A percentile compares a stretch with the other conserved stretches of the same genome.
Conservation (phyloP, 129 eudicot genomes). For the Pulicaria dysenterica region DNA sequence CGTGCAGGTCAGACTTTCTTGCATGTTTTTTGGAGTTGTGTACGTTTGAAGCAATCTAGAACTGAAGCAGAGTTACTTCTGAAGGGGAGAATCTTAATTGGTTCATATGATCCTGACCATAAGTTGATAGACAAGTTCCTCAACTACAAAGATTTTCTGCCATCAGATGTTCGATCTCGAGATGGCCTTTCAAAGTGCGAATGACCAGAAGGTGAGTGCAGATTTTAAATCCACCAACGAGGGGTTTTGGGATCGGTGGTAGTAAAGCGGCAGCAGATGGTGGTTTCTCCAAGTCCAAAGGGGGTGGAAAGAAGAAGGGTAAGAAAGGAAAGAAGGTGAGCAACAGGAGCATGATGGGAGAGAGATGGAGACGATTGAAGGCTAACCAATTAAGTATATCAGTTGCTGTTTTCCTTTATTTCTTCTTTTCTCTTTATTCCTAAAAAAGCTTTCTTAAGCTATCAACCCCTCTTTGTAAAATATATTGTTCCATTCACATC, state of each 20-base stretch:
- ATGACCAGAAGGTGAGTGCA: conserved; percentile 41
- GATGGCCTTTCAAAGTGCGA: conserved; percentile 68
- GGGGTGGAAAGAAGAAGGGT: conserved; percentile 76
- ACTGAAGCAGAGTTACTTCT: conserved; percentile 83
- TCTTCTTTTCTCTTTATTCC: too few species aligned
- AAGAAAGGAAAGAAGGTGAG: conserved; percentile 93
- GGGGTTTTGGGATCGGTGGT: conserved; percentile 39
- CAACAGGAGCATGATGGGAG: conserved; percentile 99
- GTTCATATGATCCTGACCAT: conserved; percentile 72
- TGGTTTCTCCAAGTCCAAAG: conserved; percentile 50
- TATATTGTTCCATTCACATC: too few species aligned
- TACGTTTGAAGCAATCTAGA: conserved; percentile 73
- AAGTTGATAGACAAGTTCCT: conserved; percentile 83
- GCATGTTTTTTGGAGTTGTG: conserved; percentile 90
- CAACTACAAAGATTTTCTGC: conserved; percentile 74
- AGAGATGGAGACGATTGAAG: conserved; percentile 81
- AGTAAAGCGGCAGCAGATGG: conserved; percentile 44
- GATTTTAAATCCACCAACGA: conserved; percentile 41
- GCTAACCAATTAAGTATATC: conserved; percentile 22
- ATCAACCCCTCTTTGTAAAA: too few species aligned
- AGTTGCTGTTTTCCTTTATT: too few species aligned
- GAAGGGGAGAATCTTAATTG: conserved; percentile 76
- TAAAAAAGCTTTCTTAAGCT: too few species aligned
- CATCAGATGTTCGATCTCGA: conserved; percentile 69
- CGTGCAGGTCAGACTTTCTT: conserved; percentile 73